Percentiles rank a stretch among this genome's conserved stretches.
phyloP scores from a whole-genome alignment of 129 eudicot species.

The Saussurea involucrata region DNA sequence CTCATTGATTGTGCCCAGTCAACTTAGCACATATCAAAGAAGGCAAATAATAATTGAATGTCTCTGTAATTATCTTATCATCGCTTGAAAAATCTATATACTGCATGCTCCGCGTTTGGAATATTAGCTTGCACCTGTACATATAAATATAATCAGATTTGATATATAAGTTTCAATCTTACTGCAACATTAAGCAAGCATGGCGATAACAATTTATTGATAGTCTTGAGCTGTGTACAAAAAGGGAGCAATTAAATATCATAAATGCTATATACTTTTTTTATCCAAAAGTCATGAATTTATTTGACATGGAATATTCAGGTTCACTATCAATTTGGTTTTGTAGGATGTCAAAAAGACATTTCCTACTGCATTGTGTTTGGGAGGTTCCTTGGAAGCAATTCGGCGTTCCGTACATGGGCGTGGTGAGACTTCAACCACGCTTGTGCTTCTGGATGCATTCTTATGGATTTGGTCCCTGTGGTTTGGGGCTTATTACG shows the following conservation, averaged over 20 bases:
- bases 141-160: background rate
- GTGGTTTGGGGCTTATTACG: background rate
- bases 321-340: background rate
- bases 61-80: background rate
- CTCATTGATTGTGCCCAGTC: background rate
- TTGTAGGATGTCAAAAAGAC: slow-evolving; percentile 87
- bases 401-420: slow-evolving; percentile 69
- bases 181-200: background rate
- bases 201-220: background rate
- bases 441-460: background rate
- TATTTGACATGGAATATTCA: background rate
- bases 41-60: background rate
- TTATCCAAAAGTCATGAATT: background rate
- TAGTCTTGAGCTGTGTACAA: background rate
- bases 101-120: background rate
- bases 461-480: background rate
- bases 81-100: background rate
- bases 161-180: background rate
- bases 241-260: background rate
- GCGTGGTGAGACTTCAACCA: slow-evolving; percentile 65
- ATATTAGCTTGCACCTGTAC: background rate
- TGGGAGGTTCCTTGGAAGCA: slow-evolving; percentile 90
- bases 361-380: slow-evolving; percentile 79
- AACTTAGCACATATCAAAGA: background rate
- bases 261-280: background rate